Conservation (phyloP, 345 rosid species). For the Eucalyptus shirleyi region DNA sequence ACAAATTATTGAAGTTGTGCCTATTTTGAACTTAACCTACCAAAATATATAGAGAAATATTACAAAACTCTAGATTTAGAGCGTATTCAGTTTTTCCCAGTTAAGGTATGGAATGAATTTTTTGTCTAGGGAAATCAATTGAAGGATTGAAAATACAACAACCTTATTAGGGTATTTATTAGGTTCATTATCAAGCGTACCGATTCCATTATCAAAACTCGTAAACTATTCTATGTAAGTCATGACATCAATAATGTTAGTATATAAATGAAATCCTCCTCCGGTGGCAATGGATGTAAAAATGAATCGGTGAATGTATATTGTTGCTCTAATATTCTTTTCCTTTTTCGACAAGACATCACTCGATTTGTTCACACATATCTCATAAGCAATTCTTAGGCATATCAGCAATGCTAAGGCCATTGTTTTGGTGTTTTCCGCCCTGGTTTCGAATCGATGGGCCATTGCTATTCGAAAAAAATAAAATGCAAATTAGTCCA, state of each 20-base stretch:
- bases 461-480: too few relatives aligned
- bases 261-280: background rate
- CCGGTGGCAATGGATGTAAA: background rate
- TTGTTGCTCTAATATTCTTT: background rate
- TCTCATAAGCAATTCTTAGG: background rate
- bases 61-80: background rate
- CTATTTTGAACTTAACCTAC: background rate
- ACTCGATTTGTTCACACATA: background rate
- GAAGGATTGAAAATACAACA: background rate
- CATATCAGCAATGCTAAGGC: background rate
- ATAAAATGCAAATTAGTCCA: background rate
- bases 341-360: background rate
- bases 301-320: background rate
- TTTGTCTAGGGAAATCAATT: background rate
- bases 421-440: background rate
- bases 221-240: background rate
- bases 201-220: background rate
- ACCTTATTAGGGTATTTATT: background rate
- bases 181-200: background rate
- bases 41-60: background rate
- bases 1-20: background rate
- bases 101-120: background rate
- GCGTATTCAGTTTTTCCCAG: background rate
- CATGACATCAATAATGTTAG: background rate
- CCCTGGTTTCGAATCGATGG: background rate